These are phyloP conservation scores for Hericium rajendrae DNA, from an alignment of 768 basidiomycete genomes.

Conservation along the genomic window DNA sequence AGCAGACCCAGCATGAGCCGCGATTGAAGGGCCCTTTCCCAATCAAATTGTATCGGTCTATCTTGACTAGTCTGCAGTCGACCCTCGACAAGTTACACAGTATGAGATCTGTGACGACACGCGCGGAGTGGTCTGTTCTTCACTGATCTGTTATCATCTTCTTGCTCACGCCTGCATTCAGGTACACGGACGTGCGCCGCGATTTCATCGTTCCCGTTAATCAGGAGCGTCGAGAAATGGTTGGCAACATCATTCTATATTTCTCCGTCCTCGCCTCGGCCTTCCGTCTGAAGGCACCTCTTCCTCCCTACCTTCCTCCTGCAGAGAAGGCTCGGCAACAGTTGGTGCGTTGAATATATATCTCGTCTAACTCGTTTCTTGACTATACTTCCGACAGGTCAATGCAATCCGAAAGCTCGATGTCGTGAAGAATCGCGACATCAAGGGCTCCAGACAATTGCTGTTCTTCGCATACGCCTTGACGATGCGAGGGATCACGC, in stretches of 20 bases:
- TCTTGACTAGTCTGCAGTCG: slow-evolving; percentile 73
- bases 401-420: slow-evolving; percentile 75
- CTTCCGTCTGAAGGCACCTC: slow-evolving; percentile 77
- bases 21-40: slow-evolving; percentile 96
- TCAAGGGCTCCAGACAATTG: slow-evolving; percentile 74
- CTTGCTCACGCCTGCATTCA: too few species aligned
- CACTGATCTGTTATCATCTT: neutral
- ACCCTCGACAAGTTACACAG: slow-evolving; percentile 87
- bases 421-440: slow-evolving; percentile 78
- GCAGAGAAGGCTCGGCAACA: slow-evolving; percentile 77
- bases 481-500: slow-evolving; percentile 90
- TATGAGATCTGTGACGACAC: slow-evolving; percentile 94
- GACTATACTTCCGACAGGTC: slow-evolving; percentile 38
- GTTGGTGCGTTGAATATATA: slow-evolving; percentile 39
- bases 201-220: slow-evolving; percentile 93
- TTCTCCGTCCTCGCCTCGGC: slow-evolving; percentile 74
- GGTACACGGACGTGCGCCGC: slow-evolving; percentile 43
- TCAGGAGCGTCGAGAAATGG: slow-evolving; percentile 85
- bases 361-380: neutral
- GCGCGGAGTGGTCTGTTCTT: slow-evolving; percentile 76
- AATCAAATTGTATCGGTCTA: slow-evolving; percentile 69
- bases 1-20: slow-evolving; percentile 87
- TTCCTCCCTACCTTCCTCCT: slow-evolving; percentile 95
- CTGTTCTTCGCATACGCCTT: slow-evolving; percentile 92
- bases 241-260: slow-evolving; percentile 87